A percentile compares a stretch with the other conserved stretches of the same genome.
These are phyloP conservation scores for Wickerhamomyces rabaulensis DNA, from an alignment of 805 yeast species.

Conservation along the genomic window DNA sequence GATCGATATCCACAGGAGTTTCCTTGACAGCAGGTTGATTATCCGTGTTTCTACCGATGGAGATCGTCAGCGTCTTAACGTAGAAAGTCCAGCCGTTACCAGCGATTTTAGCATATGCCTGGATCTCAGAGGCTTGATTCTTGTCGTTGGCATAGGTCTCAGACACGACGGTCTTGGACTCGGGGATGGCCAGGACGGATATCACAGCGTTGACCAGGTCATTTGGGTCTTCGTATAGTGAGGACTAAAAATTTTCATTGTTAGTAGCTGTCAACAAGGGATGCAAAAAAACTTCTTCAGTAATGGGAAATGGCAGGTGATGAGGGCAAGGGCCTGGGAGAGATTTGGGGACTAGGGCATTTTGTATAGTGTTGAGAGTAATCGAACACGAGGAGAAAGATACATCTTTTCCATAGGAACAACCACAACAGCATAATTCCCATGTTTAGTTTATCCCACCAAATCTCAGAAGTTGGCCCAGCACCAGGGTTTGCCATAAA, in stretches of 20 bases:
- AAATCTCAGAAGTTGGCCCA: not conserved
- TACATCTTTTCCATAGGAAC: no score
- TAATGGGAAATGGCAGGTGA: not conserved
- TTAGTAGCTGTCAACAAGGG: not conserved
- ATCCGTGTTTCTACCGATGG: conserved; percentile 82
- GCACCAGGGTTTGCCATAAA: not conserved
- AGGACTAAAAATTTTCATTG: conserved; percentile 1
- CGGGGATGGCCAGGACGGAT: conserved; percentile 62
- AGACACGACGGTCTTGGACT: conserved; percentile 72
- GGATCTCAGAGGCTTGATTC: conserved; percentile 66
- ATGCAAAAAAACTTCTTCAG: not conserved
- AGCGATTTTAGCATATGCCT: conserved; percentile 95
- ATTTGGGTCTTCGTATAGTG: conserved; percentile 47
- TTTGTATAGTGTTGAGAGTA: no score
- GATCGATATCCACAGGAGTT: conserved; percentile 64
- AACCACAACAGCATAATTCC: no score
- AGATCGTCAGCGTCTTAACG: conserved; percentile 68
- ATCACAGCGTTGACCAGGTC: conserved; percentile 74
- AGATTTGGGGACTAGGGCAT: no score
- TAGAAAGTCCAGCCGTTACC: conserved; percentile 93
- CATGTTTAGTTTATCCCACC: not conserved
- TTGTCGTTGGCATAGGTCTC: conserved; percentile 67
- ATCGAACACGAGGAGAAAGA: no score
- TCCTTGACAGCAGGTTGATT: conserved; percentile 13
- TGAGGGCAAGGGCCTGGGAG: not conserved